Evolutionary conservation across 768 basidiomycete genomes (phyloP).

Genomic region (Leccinum truebloodii): DNA sequence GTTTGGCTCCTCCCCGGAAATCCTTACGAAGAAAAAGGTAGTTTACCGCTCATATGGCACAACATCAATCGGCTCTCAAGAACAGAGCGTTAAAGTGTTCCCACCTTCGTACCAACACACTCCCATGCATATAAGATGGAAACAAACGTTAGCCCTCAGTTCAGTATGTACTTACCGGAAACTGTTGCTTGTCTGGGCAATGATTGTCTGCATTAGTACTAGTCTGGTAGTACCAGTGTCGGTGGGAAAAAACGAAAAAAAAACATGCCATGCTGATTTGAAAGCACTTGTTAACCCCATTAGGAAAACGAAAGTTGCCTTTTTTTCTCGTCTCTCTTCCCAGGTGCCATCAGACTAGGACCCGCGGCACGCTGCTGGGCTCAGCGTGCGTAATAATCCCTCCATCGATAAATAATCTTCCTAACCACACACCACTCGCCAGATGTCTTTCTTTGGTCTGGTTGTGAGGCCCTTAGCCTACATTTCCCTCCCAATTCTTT

Average conservation of each 20-base stretch:
- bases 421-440: constrained; percentile 19
- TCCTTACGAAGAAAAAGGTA: constrained; percentile 23
- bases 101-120: neutral
- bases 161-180: neutral
- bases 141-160: neutral
- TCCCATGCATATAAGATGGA: neutral
- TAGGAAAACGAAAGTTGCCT: constrained; percentile 2
- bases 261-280: neutral
- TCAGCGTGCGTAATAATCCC: constrained; percentile 25
- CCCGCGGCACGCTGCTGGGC: constrained; percentile 25
- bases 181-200: neutral
- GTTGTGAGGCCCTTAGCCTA: constrained; percentile 75
- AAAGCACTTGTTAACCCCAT: neutral
- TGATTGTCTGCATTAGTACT: neutral
- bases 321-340: constrained; percentile 35
- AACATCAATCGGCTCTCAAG: neutral
- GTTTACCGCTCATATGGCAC: neutral
- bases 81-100: neutral
- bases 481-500: constrained; percentile 67
- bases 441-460: constrained; percentile 63
- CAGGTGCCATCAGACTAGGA: constrained; percentile 15
- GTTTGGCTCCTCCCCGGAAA: constrained; percentile 17
- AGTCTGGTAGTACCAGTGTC: no score
- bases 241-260: neutral
- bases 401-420: constrained; percentile 15